Evolutionary conservation across 352 stramenopile species (phyloP), one percentile per base, ranked within the genome.

Genomic region (Phytophthora hybrid): DNA sequence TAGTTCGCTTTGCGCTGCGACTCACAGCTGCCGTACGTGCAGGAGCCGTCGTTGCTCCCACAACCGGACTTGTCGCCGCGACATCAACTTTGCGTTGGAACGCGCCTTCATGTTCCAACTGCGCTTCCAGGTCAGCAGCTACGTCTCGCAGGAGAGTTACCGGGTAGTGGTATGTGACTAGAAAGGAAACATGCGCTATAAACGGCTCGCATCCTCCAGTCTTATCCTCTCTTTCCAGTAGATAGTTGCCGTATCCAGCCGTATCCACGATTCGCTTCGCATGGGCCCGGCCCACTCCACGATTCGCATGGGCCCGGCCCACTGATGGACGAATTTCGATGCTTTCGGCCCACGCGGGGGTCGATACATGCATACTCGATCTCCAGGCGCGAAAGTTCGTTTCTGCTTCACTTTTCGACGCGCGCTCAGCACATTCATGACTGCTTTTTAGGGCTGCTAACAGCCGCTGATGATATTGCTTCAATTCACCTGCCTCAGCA

Each of bases 41-140:
- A 37, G 32, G 32, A 4, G 53, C 53, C 9, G 37, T 51, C 62
- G 52, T 19, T 69, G 62, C 11, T 47, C 41, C 8, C 4, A 37
- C 8, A 69, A 5, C 10, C 8, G 1, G 18, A 44, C 18, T 1
- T 69, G 63, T 4, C 53, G 23, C 13, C 63, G 19, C 16, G 5
- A 18, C 41, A 63, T 58, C 11, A 2, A 5, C 1, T 19, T 32
- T 0, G 16, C 7, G 31, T 44, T 39, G 18, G 23, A 19, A 6
- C n/a, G 32, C 32, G 26, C 8, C 31, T 54, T 70, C 63, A 63
- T 64, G 6, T 16, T 59, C 54, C 0, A 70, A 19, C 4, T 69
- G 51, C 5, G 53, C 39, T 4, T 19, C 14, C 1, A 63, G 16
- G 41, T 69, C 63, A 0, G 26, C 26, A 9, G 56, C 65, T 5